These are phyloP conservation scores for Spiromastix sp. DNA, from an alignment of 2,329 filamentous ascomycete species.

Conservation along the genomic window DNA sequence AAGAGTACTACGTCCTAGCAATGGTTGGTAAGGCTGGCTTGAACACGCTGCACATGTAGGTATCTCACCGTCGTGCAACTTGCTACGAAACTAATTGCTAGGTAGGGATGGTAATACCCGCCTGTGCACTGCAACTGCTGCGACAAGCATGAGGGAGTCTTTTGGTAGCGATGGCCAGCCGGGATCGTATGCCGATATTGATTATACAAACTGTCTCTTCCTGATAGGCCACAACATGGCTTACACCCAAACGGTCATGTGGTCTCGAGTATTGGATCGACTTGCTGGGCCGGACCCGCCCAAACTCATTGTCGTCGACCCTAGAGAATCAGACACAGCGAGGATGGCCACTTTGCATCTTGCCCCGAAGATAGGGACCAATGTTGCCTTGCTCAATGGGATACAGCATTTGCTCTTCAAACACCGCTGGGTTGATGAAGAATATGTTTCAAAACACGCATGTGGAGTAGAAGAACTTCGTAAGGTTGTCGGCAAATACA, in stretches of 20 bases:
- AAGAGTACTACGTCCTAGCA: constrained; percentile 31
- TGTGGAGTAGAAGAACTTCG: constrained; percentile 19
- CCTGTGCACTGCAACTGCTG: constrained; percentile 29
- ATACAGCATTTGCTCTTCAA: constrained; percentile 28
- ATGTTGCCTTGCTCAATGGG: constrained; percentile 28
- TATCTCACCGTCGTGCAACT: not conserved
- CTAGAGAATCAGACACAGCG: constrained; percentile 23
- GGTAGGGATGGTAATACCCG: constrained; percentile 31
- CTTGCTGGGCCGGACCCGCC: constrained; percentile 26
- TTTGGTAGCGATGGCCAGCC: constrained; percentile 30
- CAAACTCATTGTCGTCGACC: constrained; percentile 27
- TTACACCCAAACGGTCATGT: constrained; percentile 28
- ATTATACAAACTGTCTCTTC: constrained; percentile 28
- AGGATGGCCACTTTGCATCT: constrained; percentile 26
- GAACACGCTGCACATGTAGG: constrained; percentile 28
- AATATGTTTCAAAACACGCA: constrained; percentile 21
- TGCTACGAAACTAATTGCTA: not conserved
- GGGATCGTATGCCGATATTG: constrained; percentile 27
- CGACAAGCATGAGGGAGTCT: constrained; percentile 29
- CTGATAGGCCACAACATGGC: constrained; percentile 29
- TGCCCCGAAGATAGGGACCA: constrained; percentile 26
- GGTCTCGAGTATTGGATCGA: constrained; percentile 26
- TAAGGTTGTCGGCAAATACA: constrained; percentile 21
- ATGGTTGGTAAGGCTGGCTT: constrained; percentile 29
- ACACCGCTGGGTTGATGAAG: constrained; percentile 25